Evolutionary conservation across 2,329 filamentous ascomycete genomes (phyloP), one percentile per base, ranked within the genome.

Genomic region (Sarocladium oryzae): DNA sequence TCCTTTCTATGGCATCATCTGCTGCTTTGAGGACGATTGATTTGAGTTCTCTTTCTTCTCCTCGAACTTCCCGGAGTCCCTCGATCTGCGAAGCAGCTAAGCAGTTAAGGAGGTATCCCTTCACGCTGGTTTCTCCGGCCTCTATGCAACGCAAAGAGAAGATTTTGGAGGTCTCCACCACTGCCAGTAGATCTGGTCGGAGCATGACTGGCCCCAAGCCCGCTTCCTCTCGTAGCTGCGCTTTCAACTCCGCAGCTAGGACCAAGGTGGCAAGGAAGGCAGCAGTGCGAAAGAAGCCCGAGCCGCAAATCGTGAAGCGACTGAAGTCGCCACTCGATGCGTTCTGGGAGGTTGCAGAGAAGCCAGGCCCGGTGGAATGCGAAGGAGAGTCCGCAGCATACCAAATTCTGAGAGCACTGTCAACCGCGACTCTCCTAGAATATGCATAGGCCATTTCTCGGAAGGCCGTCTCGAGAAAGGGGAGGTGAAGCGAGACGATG

Each of bases 111-210:
- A 82, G 46, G 37, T 73, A 73, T 0, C 74, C 74, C 55, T 81
- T 82, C 16, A 75, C 62, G 51, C 81, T 82, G 0, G 76, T 80
- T 60, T 81, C 76, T 1, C 76, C 78, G 0, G 66, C 67, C 43
- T 68, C 56, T 15, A 81, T 65, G 9, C 63, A 65, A 4, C 57
- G 55, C 40, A 74, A 57, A 1, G 58, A 57, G 70, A 72, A 79
- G 0, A 48, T 43, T 30, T 65, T 68, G 0, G 67, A 62, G 10
- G 78, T 70, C 0, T 70, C 59, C 3, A 81, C 20, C 1, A 72
- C 63, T 1, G 59, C 58, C 0, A 76, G 51, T 1, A 78, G 56
- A 50, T 79, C 75, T 3, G 65, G 61, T 2, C 70, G 64, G 1
- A 69, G 58, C 5, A 58, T 60, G 0, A 61, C 54, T 0, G 64